Percentiles rank a stretch among this genome's conserved stretches.
phyloP scores from a whole-genome alignment of 306 rosid genomes.

The Pyrus pyrifolia region DNA sequence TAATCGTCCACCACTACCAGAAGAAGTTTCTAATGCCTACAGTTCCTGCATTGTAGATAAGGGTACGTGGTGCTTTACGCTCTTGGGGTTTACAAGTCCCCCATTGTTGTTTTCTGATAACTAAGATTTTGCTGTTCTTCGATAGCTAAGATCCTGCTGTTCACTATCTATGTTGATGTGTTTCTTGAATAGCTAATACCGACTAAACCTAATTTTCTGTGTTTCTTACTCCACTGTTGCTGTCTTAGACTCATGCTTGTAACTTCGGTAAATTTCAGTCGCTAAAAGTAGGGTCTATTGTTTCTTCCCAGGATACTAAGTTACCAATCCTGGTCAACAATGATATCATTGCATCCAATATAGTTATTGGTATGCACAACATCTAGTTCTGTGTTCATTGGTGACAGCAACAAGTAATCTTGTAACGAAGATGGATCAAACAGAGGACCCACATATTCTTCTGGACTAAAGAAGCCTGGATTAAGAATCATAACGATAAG shows the following conservation, averaged over 20 bases:
- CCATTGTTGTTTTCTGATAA: not conserved
- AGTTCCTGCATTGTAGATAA: not conserved
- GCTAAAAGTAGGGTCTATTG: not conserved
- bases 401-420: not conserved
- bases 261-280: not conserved
- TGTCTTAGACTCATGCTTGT: not conserved
- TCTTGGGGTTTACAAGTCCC: not conserved
- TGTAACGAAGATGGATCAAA: not conserved
- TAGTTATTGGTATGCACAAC: not conserved
- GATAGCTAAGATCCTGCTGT: not conserved
- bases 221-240: not conserved
- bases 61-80: not conserved
- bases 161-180: not conserved
- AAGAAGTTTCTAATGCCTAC: no score
- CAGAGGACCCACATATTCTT: not conserved
- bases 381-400: not conserved
- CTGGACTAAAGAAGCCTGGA: constrained; percentile 8
- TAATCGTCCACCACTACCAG: not conserved
- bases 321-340: not conserved
- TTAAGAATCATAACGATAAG: constrained; percentile 8
- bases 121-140: no score
- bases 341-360: not conserved
- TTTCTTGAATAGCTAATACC: not conserved
- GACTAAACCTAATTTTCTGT: not conserved
- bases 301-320: not conserved